Conservation (phyloP, 129 eudicot species). For the Heracleum sosnowskyi region DNA sequence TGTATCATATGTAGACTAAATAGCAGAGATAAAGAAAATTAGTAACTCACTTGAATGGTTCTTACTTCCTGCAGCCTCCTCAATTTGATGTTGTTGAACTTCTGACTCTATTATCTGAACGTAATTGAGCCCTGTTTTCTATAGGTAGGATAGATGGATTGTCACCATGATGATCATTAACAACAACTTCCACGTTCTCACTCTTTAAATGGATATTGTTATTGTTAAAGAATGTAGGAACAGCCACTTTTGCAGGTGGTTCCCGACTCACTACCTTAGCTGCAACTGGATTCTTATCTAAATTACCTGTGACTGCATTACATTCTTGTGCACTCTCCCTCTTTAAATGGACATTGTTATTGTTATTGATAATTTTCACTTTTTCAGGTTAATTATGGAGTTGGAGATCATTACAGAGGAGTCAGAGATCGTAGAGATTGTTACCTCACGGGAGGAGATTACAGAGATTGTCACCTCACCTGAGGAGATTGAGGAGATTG, state of each 20-base stretch:
- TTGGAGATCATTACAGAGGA: too few species aligned
- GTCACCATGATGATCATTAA: slow-evolving; percentile 2
- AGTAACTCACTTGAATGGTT: slow-evolving; percentile 25
- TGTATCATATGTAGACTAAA: neutral
- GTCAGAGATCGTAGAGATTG: too few species aligned
- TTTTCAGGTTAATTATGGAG: too few species aligned
- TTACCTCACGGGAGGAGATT: too few species aligned
- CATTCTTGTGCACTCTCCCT: neutral
- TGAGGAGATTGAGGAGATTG: too few species aligned
- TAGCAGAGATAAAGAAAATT: neutral
- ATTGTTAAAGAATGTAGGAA: neutral
- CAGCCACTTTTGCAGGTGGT: neutral
- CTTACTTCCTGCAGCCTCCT: slow-evolving; percentile 11
- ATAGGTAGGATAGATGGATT: neutral
- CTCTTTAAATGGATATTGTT: neutral
- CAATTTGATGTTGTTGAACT: neutral
- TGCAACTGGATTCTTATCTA: slow-evolving; percentile 5
- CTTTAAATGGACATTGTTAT: neutral
- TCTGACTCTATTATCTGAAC: too few species aligned
- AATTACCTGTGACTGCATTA: neutral
- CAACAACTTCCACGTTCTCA: neutral
- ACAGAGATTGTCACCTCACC: too few species aligned
- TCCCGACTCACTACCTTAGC: neutral
- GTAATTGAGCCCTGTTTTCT: neutral
- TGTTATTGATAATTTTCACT: too few species aligned